Evolutionary conservation across 768 basidiomycete genomes (phyloP), one percentile per base, ranked within the genome.

Genomic region (Termitomyces sp.): DNA sequence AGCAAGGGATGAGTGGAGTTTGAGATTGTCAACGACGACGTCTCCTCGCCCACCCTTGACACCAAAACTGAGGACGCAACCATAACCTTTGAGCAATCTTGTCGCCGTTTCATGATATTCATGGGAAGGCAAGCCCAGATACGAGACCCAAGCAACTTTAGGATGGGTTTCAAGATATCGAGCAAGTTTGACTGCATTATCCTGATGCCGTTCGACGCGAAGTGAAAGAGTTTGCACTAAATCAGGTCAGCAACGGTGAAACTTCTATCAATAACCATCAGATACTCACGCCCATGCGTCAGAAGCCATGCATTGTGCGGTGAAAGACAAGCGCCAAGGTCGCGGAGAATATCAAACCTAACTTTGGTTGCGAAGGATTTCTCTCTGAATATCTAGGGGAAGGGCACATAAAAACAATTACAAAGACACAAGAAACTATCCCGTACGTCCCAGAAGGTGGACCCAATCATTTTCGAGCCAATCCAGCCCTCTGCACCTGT

Each of bases 21-120:
- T 68, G 54, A 81, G 70, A 18, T 68, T 66, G 57, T 81, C 74
- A 1, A 80, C 71, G 20, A 79, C 70, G 6, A 66, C 57, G 41
- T 66, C 64, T 2, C 72, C 64, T 12, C 54, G 44, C 12, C 57
- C 73, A 10, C 83, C 84, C 64, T 80, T 81, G 58, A 87, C 69
- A 4, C 86, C 88, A 62, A 89, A 87, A 72, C 74, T 84, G 48
- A 89, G 68, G 61, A 90, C 77, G 12, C 85, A 86, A 5, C 87
- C 83, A 55, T 74, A 87, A 3, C 72, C 68, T 56, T 74, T 72
- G 48, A 88, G 70, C 6, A 80, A 64, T 52, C 72, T 65, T 60
- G 76, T 74, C 14, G 85, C 87, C 13, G 72, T 66, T 46, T 70
- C 68, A 68, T 89, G 80, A 52, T 79, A 82, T 0, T 73, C 63